These are phyloP conservation scores for Oryza brachyantha DNA, from an alignment of 176 grass and related monocot genomes.

Conservation along the genomic window DNA sequence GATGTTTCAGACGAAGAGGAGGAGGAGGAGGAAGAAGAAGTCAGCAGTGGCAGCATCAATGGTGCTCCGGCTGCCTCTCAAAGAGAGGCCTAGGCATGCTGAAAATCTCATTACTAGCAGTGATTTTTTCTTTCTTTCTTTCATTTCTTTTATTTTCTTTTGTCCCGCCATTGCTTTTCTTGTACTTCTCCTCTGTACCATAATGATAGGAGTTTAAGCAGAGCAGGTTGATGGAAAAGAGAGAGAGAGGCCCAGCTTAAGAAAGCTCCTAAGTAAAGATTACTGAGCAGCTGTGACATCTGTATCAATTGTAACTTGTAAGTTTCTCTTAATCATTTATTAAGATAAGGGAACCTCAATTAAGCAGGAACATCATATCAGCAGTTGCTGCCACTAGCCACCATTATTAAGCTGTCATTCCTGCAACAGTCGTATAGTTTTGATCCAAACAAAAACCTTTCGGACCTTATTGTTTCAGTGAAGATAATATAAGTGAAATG, in stretches of 20 bases:
- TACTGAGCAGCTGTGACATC: conserved; percentile 8
- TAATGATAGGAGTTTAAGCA: conserved; percentile 1
- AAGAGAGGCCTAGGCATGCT: conserved; percentile 25
- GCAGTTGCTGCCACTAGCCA: not conserved
- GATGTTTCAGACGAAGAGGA: conserved; percentile 30
- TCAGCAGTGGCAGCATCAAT: conserved; percentile 30
- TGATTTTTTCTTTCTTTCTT: too few species aligned
- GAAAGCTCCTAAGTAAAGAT: not conserved
- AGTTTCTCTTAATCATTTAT: not conserved
- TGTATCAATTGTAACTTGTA: conserved; percentile 33
- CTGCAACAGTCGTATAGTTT: not conserved
- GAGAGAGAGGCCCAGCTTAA: conserved; percentile 5
- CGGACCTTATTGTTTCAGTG: too few species aligned
- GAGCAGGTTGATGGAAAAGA: conserved; percentile 4
- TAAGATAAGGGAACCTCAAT: conserved; percentile 9
- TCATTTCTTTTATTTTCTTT: not conserved
- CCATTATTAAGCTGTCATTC: not conserved
- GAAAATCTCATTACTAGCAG: not conserved
- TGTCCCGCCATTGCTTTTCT: not conserved
- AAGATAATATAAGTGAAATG: too few species aligned
- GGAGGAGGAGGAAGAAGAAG: conserved; percentile 37
- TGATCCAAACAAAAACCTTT: too few species aligned
- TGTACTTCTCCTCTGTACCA: conserved; percentile 19
- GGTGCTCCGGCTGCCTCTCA: conserved; percentile 1
- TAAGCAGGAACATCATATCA: conserved; percentile 3